Conservation (phyloP, 495 filamentous ascomycete genomes). For the Hyaloscypha finlandica region DNA sequence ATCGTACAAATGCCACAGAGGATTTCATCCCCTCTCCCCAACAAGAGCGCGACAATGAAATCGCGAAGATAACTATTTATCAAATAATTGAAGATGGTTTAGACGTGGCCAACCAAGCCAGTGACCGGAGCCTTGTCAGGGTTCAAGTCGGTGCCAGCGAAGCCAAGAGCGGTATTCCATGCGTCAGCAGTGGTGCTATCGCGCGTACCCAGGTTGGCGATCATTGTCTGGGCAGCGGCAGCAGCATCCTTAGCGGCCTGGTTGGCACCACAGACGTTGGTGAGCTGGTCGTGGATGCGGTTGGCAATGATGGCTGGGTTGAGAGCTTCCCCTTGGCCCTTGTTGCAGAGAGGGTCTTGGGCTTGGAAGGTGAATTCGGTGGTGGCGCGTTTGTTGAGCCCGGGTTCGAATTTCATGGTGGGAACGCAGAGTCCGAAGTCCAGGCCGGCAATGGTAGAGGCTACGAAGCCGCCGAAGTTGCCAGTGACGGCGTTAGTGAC, state of each 20-base stretch:
- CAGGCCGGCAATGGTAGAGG: constrained; percentile 38
- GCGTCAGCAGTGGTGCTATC: constrained; percentile 38
- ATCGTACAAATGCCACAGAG: background rate
- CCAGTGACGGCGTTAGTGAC: constrained; percentile 19
- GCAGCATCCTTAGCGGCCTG: constrained; percentile 44
- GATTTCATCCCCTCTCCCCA: background rate
- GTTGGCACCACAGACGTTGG: constrained; percentile 44
- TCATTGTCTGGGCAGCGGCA: constrained; percentile 38
- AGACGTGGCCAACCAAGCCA: constrained; percentile 42
- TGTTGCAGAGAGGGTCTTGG: constrained; percentile 46
- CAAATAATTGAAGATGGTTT: constrained; percentile 8
- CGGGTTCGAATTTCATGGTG: constrained; percentile 54
- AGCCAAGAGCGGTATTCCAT: constrained; percentile 38
- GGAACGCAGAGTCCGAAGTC: constrained; percentile 57
- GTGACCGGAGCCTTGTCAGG: constrained; percentile 41
- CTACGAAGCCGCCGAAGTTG: constrained; percentile 24
- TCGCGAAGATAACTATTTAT: background rate
- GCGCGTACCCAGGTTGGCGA: constrained; percentile 33
- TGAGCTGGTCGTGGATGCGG: constrained; percentile 57
- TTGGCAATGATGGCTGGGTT: constrained; percentile 69
- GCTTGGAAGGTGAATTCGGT: constrained; percentile 57
- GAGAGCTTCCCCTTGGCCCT: constrained; percentile 53
- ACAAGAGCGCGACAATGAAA: background rate
- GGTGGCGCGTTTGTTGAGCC: constrained; percentile 45
- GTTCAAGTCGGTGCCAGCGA: constrained; percentile 44